A percentile compares a stretch with the other conserved stretches of the same genome.
Evolutionary conservation across 2,329 filamentous ascomycete species (phyloP).

Genomic region (Cercospora sojina): DNA sequence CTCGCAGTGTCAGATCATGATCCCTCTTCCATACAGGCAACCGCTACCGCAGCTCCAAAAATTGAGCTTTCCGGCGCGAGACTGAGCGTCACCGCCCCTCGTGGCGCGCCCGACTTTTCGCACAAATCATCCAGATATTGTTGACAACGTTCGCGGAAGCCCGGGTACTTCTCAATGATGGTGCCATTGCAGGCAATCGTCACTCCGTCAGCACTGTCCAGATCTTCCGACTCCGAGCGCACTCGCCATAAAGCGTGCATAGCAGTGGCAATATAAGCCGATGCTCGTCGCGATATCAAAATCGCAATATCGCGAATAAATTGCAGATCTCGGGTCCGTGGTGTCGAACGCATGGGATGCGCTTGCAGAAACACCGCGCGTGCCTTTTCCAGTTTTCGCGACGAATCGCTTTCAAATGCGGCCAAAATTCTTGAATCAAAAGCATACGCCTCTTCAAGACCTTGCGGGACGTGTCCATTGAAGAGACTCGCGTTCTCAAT

Average conservation of each 20-base stretch:
- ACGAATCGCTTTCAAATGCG: constrained; percentile 53
- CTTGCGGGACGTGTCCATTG: constrained; percentile 56
- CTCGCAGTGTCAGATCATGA: not conserved
- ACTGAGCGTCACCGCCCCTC: constrained; percentile 59
- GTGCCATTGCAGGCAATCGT: constrained; percentile 74
- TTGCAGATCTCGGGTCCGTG: constrained; percentile 44
- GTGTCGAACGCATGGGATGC: constrained; percentile 47
- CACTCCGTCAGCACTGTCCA: constrained; percentile 40
- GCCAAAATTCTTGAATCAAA: constrained; percentile 61
- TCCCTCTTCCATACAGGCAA: constrained; percentile 30
- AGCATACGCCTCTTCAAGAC: constrained; percentile 55
- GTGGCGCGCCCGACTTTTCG: constrained; percentile 41
- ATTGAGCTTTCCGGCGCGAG: constrained; percentile 72
- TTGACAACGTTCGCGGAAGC: constrained; percentile 64
- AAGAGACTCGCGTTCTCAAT: constrained; percentile 58
- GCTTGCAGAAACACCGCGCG: constrained; percentile 51
- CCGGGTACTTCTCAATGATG: constrained; percentile 75
- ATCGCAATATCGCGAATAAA: constrained; percentile 56
- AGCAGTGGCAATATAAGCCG: constrained; percentile 62
- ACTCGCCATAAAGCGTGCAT: constrained; percentile 63
- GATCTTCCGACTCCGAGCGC: constrained; percentile 48
- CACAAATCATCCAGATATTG: constrained; percentile 60
- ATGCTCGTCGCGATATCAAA: constrained; percentile 58
- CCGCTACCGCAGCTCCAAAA: constrained; percentile 71
- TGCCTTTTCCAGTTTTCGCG: constrained; percentile 41